Conservation (phyloP, 768 basidiomycete genomes). For the Suillus lakei region DNA sequence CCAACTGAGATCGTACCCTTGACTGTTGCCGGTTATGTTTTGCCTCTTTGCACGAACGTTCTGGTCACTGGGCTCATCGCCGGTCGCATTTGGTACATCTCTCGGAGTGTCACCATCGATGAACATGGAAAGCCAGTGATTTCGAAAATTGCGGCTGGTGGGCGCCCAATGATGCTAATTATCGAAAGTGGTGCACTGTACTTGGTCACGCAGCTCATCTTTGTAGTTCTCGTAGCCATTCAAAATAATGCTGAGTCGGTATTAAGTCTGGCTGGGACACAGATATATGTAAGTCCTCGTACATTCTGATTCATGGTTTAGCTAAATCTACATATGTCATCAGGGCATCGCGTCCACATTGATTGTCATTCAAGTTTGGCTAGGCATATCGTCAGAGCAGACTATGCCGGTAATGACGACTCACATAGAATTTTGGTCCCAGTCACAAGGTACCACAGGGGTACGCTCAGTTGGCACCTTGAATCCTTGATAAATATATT, state of each 20-base stretch:
- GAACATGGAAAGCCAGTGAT: slow-evolving; percentile 4
- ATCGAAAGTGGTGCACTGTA: slow-evolving; percentile 38
- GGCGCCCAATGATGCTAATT: slow-evolving; percentile 28
- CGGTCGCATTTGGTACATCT: slow-evolving; percentile 33
- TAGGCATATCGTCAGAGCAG: slow-evolving; percentile 12
- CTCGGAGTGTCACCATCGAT: slow-evolving; percentile 7
- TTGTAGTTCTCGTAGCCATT: slow-evolving; percentile 35
- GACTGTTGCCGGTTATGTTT: slow-evolving; percentile 32
- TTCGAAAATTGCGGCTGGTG: slow-evolving; percentile 7
- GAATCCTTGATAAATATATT: not conserved
- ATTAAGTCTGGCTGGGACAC: slow-evolving; percentile 27
- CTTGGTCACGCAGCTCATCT: slow-evolving; percentile 33
- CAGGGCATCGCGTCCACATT: slow-evolving; percentile 23
- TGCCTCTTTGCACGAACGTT: slow-evolving; percentile 40
- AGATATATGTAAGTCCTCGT: slow-evolving; percentile 32
- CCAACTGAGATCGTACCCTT: slow-evolving; percentile 34
- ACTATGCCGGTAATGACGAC: not conserved
- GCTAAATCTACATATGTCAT: not conserved
- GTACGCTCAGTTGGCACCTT: not conserved
- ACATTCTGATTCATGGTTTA: not conserved
- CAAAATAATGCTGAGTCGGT: slow-evolving; percentile 33
- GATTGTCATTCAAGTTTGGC: slow-evolving; percentile 23
- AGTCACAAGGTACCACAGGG: not conserved
- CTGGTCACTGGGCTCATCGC: slow-evolving; percentile 39
- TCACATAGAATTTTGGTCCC: slow-evolving; percentile 1